Evolutionary conservation across 768 basidiomycete genomes (phyloP).

Genomic region (Mycena maculata): DNA sequence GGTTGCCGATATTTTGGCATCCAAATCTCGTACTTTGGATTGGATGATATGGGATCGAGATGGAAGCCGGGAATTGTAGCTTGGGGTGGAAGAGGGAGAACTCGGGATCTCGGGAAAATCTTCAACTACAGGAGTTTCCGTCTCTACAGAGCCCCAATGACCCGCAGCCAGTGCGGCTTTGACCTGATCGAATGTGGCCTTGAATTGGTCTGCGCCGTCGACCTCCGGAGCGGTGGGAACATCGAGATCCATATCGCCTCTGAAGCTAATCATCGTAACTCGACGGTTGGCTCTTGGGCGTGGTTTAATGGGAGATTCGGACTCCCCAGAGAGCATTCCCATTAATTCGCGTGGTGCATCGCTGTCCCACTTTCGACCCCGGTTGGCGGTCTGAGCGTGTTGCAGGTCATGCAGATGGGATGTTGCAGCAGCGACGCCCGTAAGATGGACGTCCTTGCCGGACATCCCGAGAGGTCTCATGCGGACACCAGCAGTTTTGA

Average conservation of each 20-base stretch:
- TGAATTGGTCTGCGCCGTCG: constrained; percentile 74
- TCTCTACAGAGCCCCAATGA: constrained; percentile 45
- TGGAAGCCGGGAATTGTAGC: constrained; percentile 48
- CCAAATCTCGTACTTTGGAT: constrained; percentile 73
- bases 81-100: constrained; percentile 36
- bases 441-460: constrained; percentile 75
- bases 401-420: constrained; percentile 83
- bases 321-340: constrained; percentile 53
- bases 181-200: constrained; percentile 87
- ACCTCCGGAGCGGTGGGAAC: constrained; percentile 64
- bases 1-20: constrained; percentile 63
- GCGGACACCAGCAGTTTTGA: constrained; percentile 84
- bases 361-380: constrained; percentile 56
- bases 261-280: constrained; percentile 44
- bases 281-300: constrained; percentile 41
- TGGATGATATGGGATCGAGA: constrained; percentile 70
- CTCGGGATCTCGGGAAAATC: constrained; percentile 23
- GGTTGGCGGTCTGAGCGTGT: constrained; percentile 42
- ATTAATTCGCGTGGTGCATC: constrained; percentile 54
- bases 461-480: constrained; percentile 84
- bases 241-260: constrained; percentile 52
- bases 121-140: constrained; percentile 36
- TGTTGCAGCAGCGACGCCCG: constrained; percentile 87
- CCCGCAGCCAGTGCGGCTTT: constrained; percentile 84
- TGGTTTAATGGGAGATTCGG: constrained; percentile 37